Conservation (phyloP, 2,329 filamentous ascomycete species). For the Hymenoscyphus salicellus region DNA sequence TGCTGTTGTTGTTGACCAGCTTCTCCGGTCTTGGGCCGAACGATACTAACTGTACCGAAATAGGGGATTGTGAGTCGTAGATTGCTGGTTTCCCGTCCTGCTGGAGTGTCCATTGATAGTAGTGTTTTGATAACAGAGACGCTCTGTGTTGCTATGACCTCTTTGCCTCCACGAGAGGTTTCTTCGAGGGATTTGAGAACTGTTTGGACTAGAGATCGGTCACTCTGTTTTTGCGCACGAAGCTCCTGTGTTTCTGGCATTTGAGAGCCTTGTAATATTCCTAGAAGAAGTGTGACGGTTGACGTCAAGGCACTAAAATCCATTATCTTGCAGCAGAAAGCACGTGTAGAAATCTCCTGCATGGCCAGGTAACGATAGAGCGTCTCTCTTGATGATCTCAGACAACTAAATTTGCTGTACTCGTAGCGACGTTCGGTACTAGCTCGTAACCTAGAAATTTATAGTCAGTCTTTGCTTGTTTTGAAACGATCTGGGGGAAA, state of each 20-base stretch:
- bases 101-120: slow-evolving; percentile 25
- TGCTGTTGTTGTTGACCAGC: background rate
- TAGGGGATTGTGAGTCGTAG: slow-evolving; percentile 35
- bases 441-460: slow-evolving; percentile 22
- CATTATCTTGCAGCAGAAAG: slow-evolving; percentile 33
- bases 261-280: slow-evolving; percentile 23
- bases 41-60: slow-evolving; percentile 34
- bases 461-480: background rate
- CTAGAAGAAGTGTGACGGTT: slow-evolving; percentile 31
- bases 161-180: slow-evolving; percentile 16
- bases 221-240: slow-evolving; percentile 21
- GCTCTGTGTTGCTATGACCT: slow-evolving; percentile 30
- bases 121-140: slow-evolving; percentile 33
- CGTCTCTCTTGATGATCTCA: slow-evolving; percentile 32
- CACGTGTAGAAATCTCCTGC: slow-evolving; percentile 17
- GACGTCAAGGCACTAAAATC: slow-evolving; percentile 34
- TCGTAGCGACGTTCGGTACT: slow-evolving; percentile 34
- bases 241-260: slow-evolving; percentile 16
- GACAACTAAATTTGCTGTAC: slow-evolving; percentile 34
- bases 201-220: slow-evolving; percentile 25
- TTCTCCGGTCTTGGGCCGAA: slow-evolving; percentile 17
- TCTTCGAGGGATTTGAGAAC: slow-evolving; percentile 29
- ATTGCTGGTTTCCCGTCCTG: slow-evolving; percentile 21
- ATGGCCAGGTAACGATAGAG: slow-evolving; percentile 30
- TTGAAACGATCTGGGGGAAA: background rate